Percentiles rank a stretch among this genome's conserved stretches.
These are phyloP conservation scores for Podospora pseudopauciseta DNA, from an alignment of 495 filamentous ascomycete species.

Conservation along the genomic window DNA sequence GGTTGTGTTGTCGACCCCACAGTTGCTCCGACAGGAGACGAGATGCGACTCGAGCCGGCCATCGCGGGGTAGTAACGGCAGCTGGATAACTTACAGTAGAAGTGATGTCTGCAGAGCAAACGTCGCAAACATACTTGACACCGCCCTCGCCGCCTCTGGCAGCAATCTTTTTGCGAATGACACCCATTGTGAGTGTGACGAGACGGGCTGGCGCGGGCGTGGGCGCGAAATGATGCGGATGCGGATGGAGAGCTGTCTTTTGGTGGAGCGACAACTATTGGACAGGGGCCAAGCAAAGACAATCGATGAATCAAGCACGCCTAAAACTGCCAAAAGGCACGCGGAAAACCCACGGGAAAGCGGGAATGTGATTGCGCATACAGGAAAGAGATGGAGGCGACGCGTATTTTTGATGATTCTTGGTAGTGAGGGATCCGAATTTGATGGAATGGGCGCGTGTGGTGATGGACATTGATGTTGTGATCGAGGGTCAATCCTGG, in stretches of 20 bases:
- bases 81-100: constrained; percentile 65
- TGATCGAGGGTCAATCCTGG: constrained; percentile 16
- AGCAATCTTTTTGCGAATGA: constrained; percentile 94
- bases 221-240: not conserved
- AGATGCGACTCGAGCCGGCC: not conserved
- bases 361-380: constrained; percentile 8
- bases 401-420: constrained; percentile 29
- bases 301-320: constrained; percentile 10
- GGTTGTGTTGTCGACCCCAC: constrained; percentile 20
- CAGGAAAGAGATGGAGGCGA: constrained; percentile 4
- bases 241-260: constrained; percentile 19
- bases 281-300: constrained; percentile 6
- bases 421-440: constrained; percentile 6
- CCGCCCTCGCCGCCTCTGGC: constrained; percentile 85
- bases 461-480: constrained; percentile 18
- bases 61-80: constrained; percentile 1
- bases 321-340: not conserved
- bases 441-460: constrained; percentile 25
- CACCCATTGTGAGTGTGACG: constrained; percentile 62
- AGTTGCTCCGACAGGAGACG: constrained; percentile 11
- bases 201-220: constrained; percentile 8
- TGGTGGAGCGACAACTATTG: constrained; percentile 19
- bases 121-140: constrained; percentile 92
- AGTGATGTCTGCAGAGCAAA: constrained; percentile 92
- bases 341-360: constrained; percentile 17